Conservation (phyloP, 176 grass and related monocot species). For the Cocos nucifera region DNA sequence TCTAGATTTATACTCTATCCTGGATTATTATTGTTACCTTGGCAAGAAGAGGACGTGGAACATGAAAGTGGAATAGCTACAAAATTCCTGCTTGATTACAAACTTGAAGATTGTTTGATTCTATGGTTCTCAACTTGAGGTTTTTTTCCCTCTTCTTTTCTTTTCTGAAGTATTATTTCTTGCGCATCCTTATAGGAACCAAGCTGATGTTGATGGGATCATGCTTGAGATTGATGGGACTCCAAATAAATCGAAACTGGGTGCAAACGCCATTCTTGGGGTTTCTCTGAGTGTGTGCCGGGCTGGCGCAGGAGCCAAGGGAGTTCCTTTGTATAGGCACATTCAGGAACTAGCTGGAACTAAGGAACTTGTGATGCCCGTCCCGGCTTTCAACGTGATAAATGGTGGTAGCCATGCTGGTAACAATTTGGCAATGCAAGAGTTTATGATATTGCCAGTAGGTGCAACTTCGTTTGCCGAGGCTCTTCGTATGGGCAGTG, state of each 20-base stretch:
- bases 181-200: slow-evolving; percentile 53
- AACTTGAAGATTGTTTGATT: neutral
- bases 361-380: slow-evolving; percentile 91
- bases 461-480: slow-evolving; percentile 83
- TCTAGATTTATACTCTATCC: neutral
- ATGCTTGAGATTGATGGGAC: slow-evolving; percentile 98
- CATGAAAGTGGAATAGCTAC: too few relatives aligned
- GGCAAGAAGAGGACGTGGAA: too few relatives aligned
- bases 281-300: slow-evolving; percentile 89
- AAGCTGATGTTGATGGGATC: slow-evolving; percentile 71
- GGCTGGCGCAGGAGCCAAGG: slow-evolving; percentile 73
- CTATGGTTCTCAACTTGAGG: neutral
- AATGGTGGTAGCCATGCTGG: slow-evolving; percentile 98
- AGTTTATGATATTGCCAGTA: slow-evolving; percentile 93
- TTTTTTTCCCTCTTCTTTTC: neutral
- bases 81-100: too few relatives aligned
- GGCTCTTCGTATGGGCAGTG: slow-evolving; percentile 71
- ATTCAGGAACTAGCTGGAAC: slow-evolving; percentile 82
- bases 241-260: slow-evolving; percentile 78
- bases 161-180: neutral
- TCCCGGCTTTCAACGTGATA: slow-evolving; percentile 98
- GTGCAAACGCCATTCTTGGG: slow-evolving; percentile 96
- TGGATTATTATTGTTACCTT: too few relatives aligned
- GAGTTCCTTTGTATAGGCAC: slow-evolving; percentile 83
- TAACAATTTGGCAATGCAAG: slow-evolving; percentile 96